A percentile compares a stretch with the other conserved stretches of the same genome.
Evolutionary conservation across 768 basidiomycete species (phyloP).

Genomic region (Serendipita sp.): DNA sequence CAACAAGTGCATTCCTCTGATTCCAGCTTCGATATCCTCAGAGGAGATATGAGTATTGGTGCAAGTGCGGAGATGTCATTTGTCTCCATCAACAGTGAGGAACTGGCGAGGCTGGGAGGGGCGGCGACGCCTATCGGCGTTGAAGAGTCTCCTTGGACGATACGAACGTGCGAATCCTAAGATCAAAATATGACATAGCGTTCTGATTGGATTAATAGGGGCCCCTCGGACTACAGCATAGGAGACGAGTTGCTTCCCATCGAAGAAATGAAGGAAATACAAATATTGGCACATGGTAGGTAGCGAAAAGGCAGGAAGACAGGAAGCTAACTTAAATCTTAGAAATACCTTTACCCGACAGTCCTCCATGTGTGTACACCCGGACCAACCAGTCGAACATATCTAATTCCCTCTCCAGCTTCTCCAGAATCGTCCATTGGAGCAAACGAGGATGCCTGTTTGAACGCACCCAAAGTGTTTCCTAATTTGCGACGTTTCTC

Average conservation of each 20-base stretch:
- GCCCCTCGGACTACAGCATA: too few relatives aligned
- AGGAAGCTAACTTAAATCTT: background rate
- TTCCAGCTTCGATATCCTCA: constrained; percentile 1
- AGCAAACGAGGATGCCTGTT: background rate
- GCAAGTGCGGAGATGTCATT: background rate
- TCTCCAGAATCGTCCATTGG: background rate
- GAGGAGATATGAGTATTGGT: background rate
- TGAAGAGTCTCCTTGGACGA: background rate
- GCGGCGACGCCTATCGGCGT: background rate
- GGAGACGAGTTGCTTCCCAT: too few relatives aligned
- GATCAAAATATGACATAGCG: too few relatives aligned
- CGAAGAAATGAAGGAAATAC: too few relatives aligned
- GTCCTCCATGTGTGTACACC: background rate
- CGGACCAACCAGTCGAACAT: background rate
- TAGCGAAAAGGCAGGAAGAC: too few relatives aligned
- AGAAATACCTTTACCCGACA: background rate
- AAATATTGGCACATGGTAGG: too few relatives aligned
- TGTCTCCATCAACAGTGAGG: background rate
- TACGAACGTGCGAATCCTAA: background rate
- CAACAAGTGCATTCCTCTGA: background rate
- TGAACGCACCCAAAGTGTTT: background rate
- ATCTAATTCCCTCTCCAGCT: background rate
- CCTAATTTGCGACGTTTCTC: background rate
- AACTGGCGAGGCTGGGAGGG: background rate
- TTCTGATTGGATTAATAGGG: too few relatives aligned